Conservation (phyloP, 1,284 basidiomycete species). For the Puccinia triticina region DNA sequence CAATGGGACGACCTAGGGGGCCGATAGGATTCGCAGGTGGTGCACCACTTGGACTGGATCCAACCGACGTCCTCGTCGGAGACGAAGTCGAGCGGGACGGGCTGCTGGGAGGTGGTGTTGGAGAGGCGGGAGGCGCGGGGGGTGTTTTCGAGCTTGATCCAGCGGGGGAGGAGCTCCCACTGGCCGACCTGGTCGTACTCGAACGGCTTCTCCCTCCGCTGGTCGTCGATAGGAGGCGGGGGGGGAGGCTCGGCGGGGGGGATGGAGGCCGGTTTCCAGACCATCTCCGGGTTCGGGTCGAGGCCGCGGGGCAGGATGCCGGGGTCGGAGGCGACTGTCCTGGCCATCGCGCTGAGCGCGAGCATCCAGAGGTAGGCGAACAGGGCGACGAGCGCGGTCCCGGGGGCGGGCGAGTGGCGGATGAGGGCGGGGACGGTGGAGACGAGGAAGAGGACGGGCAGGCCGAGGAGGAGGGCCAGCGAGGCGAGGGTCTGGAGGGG, state of each 20-base stretch:
- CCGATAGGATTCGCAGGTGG: conserved; percentile 58
- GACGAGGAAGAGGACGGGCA: conserved; percentile 5
- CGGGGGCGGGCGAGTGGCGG: no score
- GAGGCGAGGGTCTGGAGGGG: conserved; percentile 24
- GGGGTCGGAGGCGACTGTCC: conserved; percentile 57
- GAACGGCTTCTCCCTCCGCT: conserved; percentile 52
- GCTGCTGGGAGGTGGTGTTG: background rate
- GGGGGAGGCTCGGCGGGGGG: conserved; percentile 13
- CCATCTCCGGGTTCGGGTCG: conserved; percentile 57
- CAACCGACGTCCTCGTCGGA: conserved; percentile 22
- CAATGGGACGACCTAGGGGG: conserved; percentile 59
- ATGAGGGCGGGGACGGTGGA: background rate
- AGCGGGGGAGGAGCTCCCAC: conserved; percentile 37
- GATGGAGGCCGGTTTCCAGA: conserved; percentile 53
- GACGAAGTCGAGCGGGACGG: background rate
- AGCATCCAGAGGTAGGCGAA: conserved; percentile 9
- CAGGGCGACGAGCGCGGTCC: background rate
- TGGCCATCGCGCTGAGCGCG: conserved; percentile 18
- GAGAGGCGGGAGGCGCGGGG: background rate
- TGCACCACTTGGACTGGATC: conserved; percentile 58
- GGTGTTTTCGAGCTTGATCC: conserved; percentile 36
- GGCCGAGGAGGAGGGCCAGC: background rate
- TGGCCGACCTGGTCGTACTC: conserved; percentile 48
- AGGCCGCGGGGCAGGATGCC: conserved; percentile 59
- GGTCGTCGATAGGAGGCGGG: conserved; percentile 52